Evolutionary conservation across 2,329 filamentous ascomycete genomes (phyloP).

Genomic region (Neofusicoccum cordaticola): DNA sequence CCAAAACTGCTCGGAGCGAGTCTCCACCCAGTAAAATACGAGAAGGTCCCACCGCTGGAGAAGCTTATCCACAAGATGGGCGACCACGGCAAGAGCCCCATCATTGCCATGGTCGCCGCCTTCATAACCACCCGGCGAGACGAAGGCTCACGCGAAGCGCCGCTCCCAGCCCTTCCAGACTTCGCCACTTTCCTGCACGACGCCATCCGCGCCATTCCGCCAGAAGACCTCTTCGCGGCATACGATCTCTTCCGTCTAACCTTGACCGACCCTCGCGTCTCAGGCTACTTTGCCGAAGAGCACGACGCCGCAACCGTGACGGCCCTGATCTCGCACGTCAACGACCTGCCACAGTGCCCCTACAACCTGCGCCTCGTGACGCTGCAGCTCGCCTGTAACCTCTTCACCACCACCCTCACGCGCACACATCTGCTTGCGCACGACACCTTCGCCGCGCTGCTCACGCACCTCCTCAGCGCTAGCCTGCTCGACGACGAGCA

Average conservation of each 20-base stretch:
- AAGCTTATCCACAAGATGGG: conserved; percentile 82
- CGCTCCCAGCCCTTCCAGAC: conserved; percentile 66
- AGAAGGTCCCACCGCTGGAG: conserved; percentile 74
- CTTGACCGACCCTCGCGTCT: conserved; percentile 73
- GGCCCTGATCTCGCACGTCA: conserved; percentile 54
- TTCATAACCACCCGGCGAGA: conserved; percentile 67
- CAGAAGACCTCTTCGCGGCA: conserved; percentile 70
- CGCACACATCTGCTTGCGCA: conserved; percentile 61
- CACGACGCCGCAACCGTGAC: conserved; percentile 53
- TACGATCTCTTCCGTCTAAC: conserved; percentile 82
- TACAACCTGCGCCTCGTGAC: conserved; percentile 83
- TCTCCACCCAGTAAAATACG: conserved; percentile 67
- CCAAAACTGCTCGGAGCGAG: conserved; percentile 66
- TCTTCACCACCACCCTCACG: conserved; percentile 75
- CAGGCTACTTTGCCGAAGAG: conserved; percentile 81
- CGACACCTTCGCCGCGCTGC: conserved; percentile 39
- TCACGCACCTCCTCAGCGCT: conserved; percentile 69
- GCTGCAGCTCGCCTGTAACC: conserved; percentile 78
- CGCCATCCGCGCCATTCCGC: conserved; percentile 55
- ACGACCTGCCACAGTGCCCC: conserved; percentile 57
- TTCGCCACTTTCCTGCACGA: conserved; percentile 62
- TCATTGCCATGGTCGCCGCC: conserved; percentile 62
- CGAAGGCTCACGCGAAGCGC: conserved; percentile 61
- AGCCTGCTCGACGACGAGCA: conserved; percentile 77
- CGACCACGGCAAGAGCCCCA: conserved; percentile 53